A percentile compares a stretch with the other conserved stretches of the same genome.
These are phyloP conservation scores for Nemania serpens DNA, from an alignment of 2,329 filamentous ascomycete genomes.

Conservation along the genomic window DNA sequence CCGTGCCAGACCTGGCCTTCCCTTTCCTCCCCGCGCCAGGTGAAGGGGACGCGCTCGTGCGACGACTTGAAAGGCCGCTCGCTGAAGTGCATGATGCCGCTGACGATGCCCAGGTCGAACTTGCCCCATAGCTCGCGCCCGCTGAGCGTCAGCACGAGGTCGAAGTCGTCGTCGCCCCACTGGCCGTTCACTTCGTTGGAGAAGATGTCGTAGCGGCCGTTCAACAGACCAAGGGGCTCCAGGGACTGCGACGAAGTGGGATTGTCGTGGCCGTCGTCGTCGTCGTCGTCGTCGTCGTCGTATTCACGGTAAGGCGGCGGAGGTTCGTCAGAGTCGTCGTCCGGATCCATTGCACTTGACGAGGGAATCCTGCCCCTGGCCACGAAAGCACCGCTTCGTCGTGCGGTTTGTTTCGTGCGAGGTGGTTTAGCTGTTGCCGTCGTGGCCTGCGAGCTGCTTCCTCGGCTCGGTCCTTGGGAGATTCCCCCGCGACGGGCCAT, in stretches of 20 bases:
- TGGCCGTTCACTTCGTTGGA: slow-evolving; percentile 35
- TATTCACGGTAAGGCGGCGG: slow-evolving; percentile 34
- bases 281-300: slow-evolving; percentile 10
- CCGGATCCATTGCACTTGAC: not conserved
- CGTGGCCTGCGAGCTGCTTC: slow-evolving; percentile 1
- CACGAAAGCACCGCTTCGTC: slow-evolving; percentile 34
- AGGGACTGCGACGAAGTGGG: slow-evolving; percentile 28
- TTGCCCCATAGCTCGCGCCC: slow-evolving; percentile 50
- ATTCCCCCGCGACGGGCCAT: slow-evolving; percentile 34
- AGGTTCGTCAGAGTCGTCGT: slow-evolving; percentile 26
- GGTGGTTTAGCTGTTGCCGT: not conserved
- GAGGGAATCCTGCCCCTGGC: slow-evolving; percentile 33
- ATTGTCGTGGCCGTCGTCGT: slow-evolving; percentile 20
- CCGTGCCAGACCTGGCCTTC: slow-evolving; percentile 39
- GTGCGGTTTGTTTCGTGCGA: slow-evolving; percentile 34
- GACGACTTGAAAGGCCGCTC: slow-evolving; percentile 44
- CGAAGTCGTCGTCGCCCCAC: slow-evolving; percentile 40
- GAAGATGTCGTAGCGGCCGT: slow-evolving; percentile 50
- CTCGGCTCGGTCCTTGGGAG: slow-evolving; percentile 26
- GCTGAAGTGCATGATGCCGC: slow-evolving; percentile 49
- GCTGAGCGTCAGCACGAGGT: slow-evolving; percentile 46
- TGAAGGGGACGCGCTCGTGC: slow-evolving; percentile 34
- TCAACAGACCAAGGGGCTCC: slow-evolving; percentile 45
- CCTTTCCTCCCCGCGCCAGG: slow-evolving; percentile 45
- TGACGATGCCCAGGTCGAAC: slow-evolving; percentile 50